Evolutionary conservation across 192 early-diverging fungal genomes (phyloP).

Genomic region (Coemansia sp.): DNA sequence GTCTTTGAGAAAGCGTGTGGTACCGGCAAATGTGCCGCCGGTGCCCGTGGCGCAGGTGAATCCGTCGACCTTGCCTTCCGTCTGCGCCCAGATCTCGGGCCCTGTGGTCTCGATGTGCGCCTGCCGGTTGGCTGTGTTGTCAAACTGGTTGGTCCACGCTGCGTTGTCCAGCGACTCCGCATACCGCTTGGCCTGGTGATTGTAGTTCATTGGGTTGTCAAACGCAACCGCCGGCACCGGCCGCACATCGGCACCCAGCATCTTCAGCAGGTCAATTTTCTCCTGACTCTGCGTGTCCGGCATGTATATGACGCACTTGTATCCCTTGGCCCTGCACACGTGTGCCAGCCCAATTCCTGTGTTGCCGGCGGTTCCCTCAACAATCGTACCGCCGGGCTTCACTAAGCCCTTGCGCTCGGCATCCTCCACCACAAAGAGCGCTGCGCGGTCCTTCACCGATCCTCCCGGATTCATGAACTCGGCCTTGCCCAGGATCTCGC

Average conservation of each 20-base stretch:
- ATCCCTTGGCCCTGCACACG: slow-evolving; percentile 90
- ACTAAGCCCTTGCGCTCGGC: slow-evolving; percentile 87
- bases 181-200: slow-evolving; percentile 85
- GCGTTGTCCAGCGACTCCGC: slow-evolving; percentile 81
- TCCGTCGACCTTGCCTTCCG: slow-evolving; percentile 77
- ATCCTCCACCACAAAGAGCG: slow-evolving; percentile 90
- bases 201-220: slow-evolving; percentile 92
- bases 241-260: slow-evolving; percentile 94
- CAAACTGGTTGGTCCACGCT: slow-evolving; percentile 98
- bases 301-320: slow-evolving; percentile 97
- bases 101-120: slow-evolving; percentile 96
- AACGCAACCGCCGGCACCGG: slow-evolving; percentile 92
- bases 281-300: slow-evolving; percentile 96
- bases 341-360: slow-evolving; percentile 97
- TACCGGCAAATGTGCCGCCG: slow-evolving; percentile 89
- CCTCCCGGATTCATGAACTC: slow-evolving; percentile 99
- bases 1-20: slow-evolving; percentile 80
- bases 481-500: slow-evolving; percentile 89
- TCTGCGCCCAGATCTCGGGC: slow-evolving; percentile 92
- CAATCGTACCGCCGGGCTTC: slow-evolving; percentile 85
- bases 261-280: slow-evolving; percentile 89
- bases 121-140: slow-evolving; percentile 86
- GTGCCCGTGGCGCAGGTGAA: slow-evolving; percentile 94
- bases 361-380: slow-evolving; percentile 88
- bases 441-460: slow-evolving; percentile 96